These are phyloP conservation scores for Geopyxis carbonaria DNA, from an alignment of 495 filamentous ascomycete species.

Conservation along the genomic window DNA sequence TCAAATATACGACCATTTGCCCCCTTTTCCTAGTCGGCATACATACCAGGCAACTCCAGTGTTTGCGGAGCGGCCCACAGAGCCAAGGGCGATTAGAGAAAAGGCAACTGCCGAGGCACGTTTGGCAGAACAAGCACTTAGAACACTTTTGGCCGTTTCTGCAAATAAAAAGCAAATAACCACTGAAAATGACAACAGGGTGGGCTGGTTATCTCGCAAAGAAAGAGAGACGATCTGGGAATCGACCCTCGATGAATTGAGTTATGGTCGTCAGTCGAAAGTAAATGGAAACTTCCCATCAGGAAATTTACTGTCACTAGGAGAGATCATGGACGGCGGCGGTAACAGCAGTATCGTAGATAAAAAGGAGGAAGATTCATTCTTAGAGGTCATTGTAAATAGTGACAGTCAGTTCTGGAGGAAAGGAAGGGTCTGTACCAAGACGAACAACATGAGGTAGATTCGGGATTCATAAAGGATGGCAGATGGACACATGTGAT, in stretches of 20 bases:
- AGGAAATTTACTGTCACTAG: too few species aligned
- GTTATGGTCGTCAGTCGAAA: background rate
- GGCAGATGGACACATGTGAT: too few species aligned
- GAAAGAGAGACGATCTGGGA: constrained; percentile 27
- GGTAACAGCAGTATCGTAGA: constrained; percentile 9
- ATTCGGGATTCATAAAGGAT: too few species aligned
- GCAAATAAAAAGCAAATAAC: constrained; percentile 23
- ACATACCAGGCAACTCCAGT: constrained; percentile 54
- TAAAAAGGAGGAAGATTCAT: constrained; percentile 11
- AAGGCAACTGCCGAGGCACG: constrained; percentile 55
- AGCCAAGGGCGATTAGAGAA: constrained; percentile 56
- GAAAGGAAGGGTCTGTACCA: constrained; percentile 23
- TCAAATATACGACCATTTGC: constrained; percentile 52
- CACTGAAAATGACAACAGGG: constrained; percentile 26
- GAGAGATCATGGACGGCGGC: background rate
- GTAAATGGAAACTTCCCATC: constrained; percentile 11
- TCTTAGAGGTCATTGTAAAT: constrained; percentile 28
- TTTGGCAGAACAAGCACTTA: constrained; percentile 53
- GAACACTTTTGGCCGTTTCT: constrained; percentile 40
- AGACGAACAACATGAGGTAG: too few species aligned
- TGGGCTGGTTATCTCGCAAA: constrained; percentile 25
- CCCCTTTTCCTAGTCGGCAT: constrained; percentile 53
- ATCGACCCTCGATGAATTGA: constrained; percentile 22
- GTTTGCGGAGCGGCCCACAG: constrained; percentile 45
- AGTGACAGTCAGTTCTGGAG: constrained; percentile 28